Conservation (phyloP, 768 basidiomycete species). For the Daedalea quercina region DNA sequence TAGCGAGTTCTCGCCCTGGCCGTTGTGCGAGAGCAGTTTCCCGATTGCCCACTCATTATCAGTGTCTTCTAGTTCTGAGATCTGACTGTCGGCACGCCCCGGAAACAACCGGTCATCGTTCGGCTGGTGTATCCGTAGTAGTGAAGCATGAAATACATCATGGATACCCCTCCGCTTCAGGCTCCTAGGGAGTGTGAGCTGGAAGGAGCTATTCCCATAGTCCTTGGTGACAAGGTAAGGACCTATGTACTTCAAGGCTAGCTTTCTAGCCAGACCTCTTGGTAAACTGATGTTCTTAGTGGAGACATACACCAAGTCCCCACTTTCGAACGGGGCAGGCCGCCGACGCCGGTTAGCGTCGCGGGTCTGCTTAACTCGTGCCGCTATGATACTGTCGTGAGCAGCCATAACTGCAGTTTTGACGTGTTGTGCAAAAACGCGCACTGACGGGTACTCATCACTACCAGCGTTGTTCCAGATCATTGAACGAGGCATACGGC, state of each 20-base stretch:
- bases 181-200: constrained; percentile 23
- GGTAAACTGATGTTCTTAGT: constrained; percentile 30
- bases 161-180: constrained; percentile 23
- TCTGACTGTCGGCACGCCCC: constrained; percentile 19
- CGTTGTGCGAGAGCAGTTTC: constrained; percentile 21
- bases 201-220: constrained; percentile 20
- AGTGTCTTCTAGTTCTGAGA: constrained; percentile 15
- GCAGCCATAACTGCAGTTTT: constrained; percentile 22
- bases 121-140: constrained; percentile 22
- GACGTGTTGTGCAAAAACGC: constrained; percentile 19
- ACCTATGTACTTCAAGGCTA: constrained; percentile 32
- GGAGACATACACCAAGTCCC: constrained; percentile 31
- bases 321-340: constrained; percentile 13
- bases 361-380: constrained; percentile 23
- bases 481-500: constrained; percentile 18
- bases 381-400: constrained; percentile 32
- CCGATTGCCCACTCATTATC: constrained; percentile 22
- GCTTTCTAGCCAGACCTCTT: constrained; percentile 26
- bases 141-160: constrained; percentile 28
- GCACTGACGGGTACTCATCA: constrained; percentile 16
- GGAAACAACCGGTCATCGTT: constrained; percentile 33
- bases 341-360: constrained; percentile 22
- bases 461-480: too few species aligned
- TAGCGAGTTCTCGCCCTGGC: constrained; percentile 16
- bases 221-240: constrained; percentile 26